Conservation (phyloP, 2,329 filamentous ascomycete species). For the Clathrospora elynae region DNA sequence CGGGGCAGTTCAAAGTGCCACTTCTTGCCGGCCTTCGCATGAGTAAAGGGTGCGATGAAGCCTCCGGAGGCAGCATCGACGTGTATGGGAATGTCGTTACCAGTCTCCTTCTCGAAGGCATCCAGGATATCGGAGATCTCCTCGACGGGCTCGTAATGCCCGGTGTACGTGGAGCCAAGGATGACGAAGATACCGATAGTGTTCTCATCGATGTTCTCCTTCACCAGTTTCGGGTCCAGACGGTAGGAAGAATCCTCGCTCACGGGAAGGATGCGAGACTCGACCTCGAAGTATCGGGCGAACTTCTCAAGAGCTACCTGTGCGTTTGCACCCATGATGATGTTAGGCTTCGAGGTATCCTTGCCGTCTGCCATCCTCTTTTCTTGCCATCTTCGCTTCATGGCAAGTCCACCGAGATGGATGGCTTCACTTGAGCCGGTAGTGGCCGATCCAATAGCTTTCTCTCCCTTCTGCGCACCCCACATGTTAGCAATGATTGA, state of each 20-base stretch:
- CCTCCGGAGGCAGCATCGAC: conserved; percentile 66
- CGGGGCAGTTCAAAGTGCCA: conserved; percentile 68
- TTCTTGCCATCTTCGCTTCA: conserved; percentile 72
- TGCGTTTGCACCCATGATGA: conserved; percentile 75
- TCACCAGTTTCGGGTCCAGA: conserved; percentile 67
- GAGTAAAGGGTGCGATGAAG: conserved; percentile 66
- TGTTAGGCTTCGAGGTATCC: conserved; percentile 68
- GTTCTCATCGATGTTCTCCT: conserved; percentile 73
- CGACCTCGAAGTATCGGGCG: conserved; percentile 74
- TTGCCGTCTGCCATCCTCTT: conserved; percentile 64
- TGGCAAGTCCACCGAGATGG: conserved; percentile 71
- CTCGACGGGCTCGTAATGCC: conserved; percentile 74
- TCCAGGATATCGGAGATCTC: conserved; percentile 69
- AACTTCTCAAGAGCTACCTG: conserved; percentile 77
- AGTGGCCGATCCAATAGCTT: conserved; percentile 70
- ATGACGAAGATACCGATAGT: conserved; percentile 79
- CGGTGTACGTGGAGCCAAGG: conserved; percentile 73
- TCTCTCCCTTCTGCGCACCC: conserved; percentile 65
- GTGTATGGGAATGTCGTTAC: conserved; percentile 69
- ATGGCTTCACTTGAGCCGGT: conserved; percentile 75
- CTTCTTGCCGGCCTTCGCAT: conserved; percentile 61
- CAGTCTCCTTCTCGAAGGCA: conserved; percentile 64
- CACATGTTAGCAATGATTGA: conserved; percentile 71
- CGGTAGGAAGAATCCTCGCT: conserved; percentile 64
- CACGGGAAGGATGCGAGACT: conserved; percentile 68